Base-by-base conservation (phyloP, 148 eudicot genomes). In the Rhododendron vialii region DNA sequence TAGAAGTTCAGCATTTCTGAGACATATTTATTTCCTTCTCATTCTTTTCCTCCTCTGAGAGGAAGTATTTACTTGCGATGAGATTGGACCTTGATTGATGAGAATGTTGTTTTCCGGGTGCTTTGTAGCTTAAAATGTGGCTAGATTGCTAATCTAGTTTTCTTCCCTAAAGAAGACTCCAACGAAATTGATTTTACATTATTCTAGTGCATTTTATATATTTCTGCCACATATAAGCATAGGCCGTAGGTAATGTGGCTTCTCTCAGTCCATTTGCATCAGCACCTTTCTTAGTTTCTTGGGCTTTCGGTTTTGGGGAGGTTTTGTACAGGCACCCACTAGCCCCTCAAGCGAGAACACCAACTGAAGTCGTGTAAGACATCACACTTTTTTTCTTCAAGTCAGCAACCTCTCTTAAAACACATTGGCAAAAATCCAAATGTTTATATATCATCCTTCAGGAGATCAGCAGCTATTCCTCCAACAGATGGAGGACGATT, bases 1-100 rank as follows among this genome's bases (percentile, higher is more conserved):
- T 48, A 24, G 71, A 77, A 83, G 82, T 61, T 53, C 65, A 53
- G n/a, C 41, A 48, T 51, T 82, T 83, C 24, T 83, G 48, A 17
- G 24, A 74, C 76, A 35, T 71, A 45, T 26, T 75, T 36, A 28
- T 28, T 59, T 48, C 33, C 76, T 78, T 6, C 17, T 28, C 74
- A 69, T 51, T 8, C 13, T 83, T 81, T 20, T 9, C n/a, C 47
- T 33, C 77, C 30, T 7, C 33, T 17, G 15, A 30, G 30, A 30
- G 51, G 59, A 30, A 71, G 63, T 48, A 84, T 84, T 50, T 84
- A 5, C n/a, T 15, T 71, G 30, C 14, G 6, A 82, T 82, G 74
- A 38, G 47, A 41, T 61, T 63, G 36, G 51, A 24, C 15, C 59
- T 67, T 45, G 77, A 65, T 38, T 74, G 38, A 35, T 83, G 59